A percentile compares a stretch with the other conserved stretches of the same genome.
Conservation (phyloP, 768 basidiomycete genomes). For the Psilocybe cubensis region DNA sequence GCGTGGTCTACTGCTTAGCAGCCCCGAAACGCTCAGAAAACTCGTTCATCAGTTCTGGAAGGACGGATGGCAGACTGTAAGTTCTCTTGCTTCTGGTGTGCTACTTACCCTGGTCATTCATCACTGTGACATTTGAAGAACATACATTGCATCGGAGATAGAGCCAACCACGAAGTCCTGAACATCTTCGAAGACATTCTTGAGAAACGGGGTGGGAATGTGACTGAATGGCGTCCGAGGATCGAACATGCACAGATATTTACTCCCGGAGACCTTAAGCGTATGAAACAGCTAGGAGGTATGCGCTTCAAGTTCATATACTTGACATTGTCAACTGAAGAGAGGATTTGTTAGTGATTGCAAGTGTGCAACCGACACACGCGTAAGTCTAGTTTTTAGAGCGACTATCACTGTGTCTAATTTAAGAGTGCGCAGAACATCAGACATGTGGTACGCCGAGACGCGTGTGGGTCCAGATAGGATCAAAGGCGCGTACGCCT, state of each 20-base stretch:
- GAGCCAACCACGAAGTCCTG: slow-evolving; percentile 81
- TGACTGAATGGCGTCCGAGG: slow-evolving; percentile 64
- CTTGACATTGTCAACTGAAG: background rate
- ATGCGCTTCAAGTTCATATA: slow-evolving; percentile 20
- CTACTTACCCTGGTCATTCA: background rate
- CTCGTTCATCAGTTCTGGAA: slow-evolving; percentile 67
- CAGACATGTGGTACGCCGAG: slow-evolving; percentile 94
- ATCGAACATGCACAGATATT: slow-evolving; percentile 96
- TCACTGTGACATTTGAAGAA: slow-evolving; percentile 54
- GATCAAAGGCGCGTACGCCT: slow-evolving; percentile 90
- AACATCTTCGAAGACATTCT: slow-evolving; percentile 80
- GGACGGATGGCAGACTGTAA: slow-evolving; percentile 84
- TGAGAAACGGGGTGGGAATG: slow-evolving; percentile 36
- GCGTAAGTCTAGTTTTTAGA: slow-evolving; percentile 50
- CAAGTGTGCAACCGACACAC: slow-evolving; percentile 93
- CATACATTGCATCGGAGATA: slow-evolving; percentile 88
- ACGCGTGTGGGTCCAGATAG: slow-evolving; percentile 77
- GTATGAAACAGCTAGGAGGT: slow-evolving; percentile 78
- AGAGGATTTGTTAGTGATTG: slow-evolving; percentile 60
- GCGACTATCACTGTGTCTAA: background rate
- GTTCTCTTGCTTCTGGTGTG: slow-evolving; percentile 24
- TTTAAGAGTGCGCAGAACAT: slow-evolving; percentile 61
- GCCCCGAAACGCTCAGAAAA: slow-evolving; percentile 52
- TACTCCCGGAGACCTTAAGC: slow-evolving; percentile 64
- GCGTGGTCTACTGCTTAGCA: slow-evolving; percentile 68